phyloP scores from a whole-genome alignment of 306 rosid genomes.

The Prunus dulcis region DNA sequence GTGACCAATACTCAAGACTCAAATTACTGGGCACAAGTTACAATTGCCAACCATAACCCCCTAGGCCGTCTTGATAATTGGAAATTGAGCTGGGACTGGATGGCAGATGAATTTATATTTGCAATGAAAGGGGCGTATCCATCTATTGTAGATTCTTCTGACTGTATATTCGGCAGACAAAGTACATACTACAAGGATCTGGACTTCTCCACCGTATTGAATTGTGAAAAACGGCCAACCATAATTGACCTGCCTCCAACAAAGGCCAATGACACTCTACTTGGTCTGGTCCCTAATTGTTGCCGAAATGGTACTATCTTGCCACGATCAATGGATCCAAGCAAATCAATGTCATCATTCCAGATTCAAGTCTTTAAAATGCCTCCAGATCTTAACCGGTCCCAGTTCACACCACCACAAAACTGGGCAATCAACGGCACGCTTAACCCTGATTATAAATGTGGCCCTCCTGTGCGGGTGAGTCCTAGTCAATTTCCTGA shows the following conservation, averaged over 20 bases:
- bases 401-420: conserved; percentile 70
- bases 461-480: conserved; percentile 78
- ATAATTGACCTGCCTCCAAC: conserved; percentile 82
- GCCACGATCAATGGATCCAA: conserved; percentile 79
- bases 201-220: conserved; percentile 75
- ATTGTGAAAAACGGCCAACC: conserved; percentile 75
- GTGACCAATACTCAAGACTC: conserved; percentile 61
- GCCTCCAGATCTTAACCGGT: conserved; percentile 79
- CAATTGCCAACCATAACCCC: conserved; percentile 74
- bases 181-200: conserved; percentile 39
- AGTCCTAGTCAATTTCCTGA: conserved; percentile 72
- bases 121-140: conserved; percentile 94
- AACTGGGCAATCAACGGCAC: conserved; percentile 79
- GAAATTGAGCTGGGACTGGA: conserved; percentile 96
- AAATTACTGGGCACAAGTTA: conserved; percentile 76
- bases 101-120: conserved; percentile 69
- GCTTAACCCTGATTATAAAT: conserved; percentile 74
- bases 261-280: conserved; percentile 58
- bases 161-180: conserved; percentile 70
- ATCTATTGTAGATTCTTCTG: conserved; percentile 71
- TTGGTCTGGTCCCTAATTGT: conserved; percentile 77
- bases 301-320: conserved; percentile 94
- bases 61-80: conserved; percentile 96
- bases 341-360: conserved; percentile 69
- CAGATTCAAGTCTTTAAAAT: conserved; percentile 85